phyloP scores from a whole-genome alignment of 1,139 yeast species.

The Zygosaccharomyces pseudobailii region DNA sequence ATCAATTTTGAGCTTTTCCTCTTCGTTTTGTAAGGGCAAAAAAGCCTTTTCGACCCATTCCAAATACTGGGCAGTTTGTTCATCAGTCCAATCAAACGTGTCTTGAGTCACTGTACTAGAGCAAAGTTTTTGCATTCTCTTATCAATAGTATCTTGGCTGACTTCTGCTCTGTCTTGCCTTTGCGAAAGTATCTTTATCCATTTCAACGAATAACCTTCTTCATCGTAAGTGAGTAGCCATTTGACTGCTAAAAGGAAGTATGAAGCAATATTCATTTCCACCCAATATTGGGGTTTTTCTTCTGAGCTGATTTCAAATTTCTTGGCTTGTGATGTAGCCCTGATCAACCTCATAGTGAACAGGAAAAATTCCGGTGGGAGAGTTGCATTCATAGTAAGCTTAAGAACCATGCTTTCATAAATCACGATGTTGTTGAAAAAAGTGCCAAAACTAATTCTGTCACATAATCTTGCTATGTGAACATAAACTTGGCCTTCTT shows the following conservation, averaged over 20 bases:
- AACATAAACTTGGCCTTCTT: slow-evolving; percentile 20
- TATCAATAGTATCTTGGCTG: slow-evolving; percentile 10
- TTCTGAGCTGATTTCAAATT: slow-evolving; percentile 13
- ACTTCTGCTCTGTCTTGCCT: slow-evolving; percentile 5
- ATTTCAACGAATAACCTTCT: slow-evolving; percentile 13
- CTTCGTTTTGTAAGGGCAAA: slow-evolving; percentile 15
- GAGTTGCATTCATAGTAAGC: slow-evolving; percentile 15
- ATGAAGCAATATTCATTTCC: slow-evolving; percentile 23
- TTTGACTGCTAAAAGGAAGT: slow-evolving; percentile 21
- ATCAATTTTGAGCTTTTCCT: slow-evolving; percentile 22
- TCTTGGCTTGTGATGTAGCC: slow-evolving; percentile 8
- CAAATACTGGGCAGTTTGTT: slow-evolving; percentile 22
- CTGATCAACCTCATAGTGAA: slow-evolving; percentile 17
- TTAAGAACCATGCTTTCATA: slow-evolving; percentile 22
- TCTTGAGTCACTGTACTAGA: slow-evolving; percentile 6
- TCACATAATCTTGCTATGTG: slow-evolving; percentile 18
- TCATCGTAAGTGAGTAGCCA: slow-evolving; percentile 19
- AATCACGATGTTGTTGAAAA: slow-evolving; percentile 13
- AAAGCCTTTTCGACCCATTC: slow-evolving; percentile 28
- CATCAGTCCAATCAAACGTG: slow-evolving; percentile 19
- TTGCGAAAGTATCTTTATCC: slow-evolving; percentile 14
- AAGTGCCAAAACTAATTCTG: slow-evolving; percentile 13
- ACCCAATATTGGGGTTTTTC: slow-evolving; percentile 17
- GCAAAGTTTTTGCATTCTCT: slow-evolving; percentile 12
- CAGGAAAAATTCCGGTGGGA: slow-evolving; percentile 29